phyloP scores from a whole-genome alignment of 345 rosid species.

The Citropsis articulata region DNA sequence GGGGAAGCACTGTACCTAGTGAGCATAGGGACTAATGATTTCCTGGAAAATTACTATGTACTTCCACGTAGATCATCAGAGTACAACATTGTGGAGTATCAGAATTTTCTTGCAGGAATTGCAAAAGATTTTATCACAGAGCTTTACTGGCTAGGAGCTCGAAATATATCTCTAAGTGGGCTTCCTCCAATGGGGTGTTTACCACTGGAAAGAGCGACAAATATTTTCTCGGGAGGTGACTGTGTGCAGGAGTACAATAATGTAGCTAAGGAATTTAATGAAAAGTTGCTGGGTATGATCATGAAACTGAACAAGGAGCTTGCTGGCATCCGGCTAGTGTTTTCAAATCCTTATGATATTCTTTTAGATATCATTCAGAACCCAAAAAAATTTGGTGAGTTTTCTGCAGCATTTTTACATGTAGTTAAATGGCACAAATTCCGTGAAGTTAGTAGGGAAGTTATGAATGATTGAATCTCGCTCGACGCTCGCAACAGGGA shows the following conservation, averaged over 20 bases:
- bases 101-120: conserved; percentile 47
- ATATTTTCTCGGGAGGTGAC: conserved; percentile 35
- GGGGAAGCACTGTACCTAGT: conserved; percentile 60
- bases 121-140: conserved; percentile 52
- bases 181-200: conserved; percentile 87
- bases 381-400: conserved; percentile 58
- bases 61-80: conserved; percentile 36
- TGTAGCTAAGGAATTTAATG: conserved; percentile 63
- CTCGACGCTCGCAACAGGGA: background rate
- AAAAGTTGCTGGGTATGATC: conserved; percentile 34
- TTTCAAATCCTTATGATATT: conserved; percentile 42
- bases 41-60: conserved; percentile 68
- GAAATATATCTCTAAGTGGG: conserved; percentile 54
- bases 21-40: conserved; percentile 87
- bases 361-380: conserved; percentile 47
- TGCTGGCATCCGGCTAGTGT: conserved; percentile 39
- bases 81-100: conserved; percentile 49
- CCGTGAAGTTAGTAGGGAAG: background rate
- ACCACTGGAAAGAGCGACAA: conserved; percentile 75
- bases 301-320: conserved; percentile 43
- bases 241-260: conserved; percentile 59
- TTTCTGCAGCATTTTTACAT: background rate
- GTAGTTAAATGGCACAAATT: background rate
- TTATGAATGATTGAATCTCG: background rate
- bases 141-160: conserved; percentile 63